Conservation (phyloP, 768 basidiomycete genomes). For the Calocera cornea region DNA sequence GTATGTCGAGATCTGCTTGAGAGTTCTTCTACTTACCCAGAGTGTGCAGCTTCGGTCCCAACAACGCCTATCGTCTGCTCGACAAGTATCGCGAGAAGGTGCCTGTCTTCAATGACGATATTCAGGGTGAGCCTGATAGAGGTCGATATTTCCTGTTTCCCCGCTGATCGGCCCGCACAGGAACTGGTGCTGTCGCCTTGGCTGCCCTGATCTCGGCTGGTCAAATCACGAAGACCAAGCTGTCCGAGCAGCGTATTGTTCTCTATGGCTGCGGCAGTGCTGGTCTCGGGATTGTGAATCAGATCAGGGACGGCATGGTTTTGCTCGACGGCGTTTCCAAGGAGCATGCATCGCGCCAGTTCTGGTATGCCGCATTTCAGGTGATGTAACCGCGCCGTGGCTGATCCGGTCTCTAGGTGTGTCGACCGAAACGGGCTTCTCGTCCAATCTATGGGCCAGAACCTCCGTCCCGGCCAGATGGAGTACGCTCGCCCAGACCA, state of each 20-base stretch:
- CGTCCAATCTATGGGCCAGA: slow-evolving; percentile 33
- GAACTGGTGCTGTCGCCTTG: slow-evolving; percentile 63
- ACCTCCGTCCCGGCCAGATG: slow-evolving; percentile 29
- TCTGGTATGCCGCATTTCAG: slow-evolving; percentile 31
- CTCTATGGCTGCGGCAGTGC: slow-evolving; percentile 71
- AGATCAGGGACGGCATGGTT: slow-evolving; percentile 64
- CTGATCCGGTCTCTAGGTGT: slow-evolving; percentile 20
- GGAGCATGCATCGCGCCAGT: slow-evolving; percentile 47
- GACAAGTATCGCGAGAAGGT: slow-evolving; percentile 49
- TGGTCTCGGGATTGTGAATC: slow-evolving; percentile 64
- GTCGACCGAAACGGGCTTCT: slow-evolving; percentile 57
- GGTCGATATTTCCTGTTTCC: not conserved
- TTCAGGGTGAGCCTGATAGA: slow-evolving; percentile 31
- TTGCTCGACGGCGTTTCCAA: slow-evolving; percentile 28
- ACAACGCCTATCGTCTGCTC: slow-evolving; percentile 58
- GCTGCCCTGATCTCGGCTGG: slow-evolving; percentile 55
- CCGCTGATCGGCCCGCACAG: slow-evolving; percentile 35
- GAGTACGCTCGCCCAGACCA: slow-evolving; percentile 36
- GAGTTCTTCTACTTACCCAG: not conserved
- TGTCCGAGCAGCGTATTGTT: slow-evolving; percentile 63
- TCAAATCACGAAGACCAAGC: slow-evolving; percentile 46
- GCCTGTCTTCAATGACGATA: slow-evolving; percentile 73
- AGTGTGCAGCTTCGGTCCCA: slow-evolving; percentile 31
- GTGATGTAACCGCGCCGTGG: too few species aligned
- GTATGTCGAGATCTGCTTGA: slow-evolving; percentile 9